phyloP scores from a whole-genome alignment of 2,329 filamentous ascomycete genomes.

The Alternaria sp. region DNA sequence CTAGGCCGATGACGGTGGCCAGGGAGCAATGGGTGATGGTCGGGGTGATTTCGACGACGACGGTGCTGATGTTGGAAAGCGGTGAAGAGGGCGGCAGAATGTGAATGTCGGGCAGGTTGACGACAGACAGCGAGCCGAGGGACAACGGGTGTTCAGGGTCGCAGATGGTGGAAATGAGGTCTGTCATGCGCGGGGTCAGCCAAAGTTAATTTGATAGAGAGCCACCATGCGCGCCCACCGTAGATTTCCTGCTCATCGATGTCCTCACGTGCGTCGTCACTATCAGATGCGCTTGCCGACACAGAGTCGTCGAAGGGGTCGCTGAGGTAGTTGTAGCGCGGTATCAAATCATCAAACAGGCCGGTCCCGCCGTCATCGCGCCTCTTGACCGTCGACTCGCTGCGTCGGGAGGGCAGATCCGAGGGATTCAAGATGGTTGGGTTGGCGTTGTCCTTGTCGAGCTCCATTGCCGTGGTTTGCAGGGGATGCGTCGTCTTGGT shows the following conservation, averaged over 20 bases:
- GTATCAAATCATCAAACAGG: conserved; percentile 64
- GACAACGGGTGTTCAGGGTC: conserved; percentile 97
- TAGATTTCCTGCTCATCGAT: conserved; percentile 99
- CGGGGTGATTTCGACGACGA: conserved; percentile 90
- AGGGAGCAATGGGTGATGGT: conserved; percentile 97
- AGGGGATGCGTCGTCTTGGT: conserved; percentile 4
- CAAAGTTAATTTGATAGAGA: conserved; percentile 4
- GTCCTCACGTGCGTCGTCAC: conserved; percentile 74
- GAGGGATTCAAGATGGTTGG: conserved; percentile 89
- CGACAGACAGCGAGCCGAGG: conserved; percentile 89
- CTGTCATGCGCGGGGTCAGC: conserved; percentile 58
- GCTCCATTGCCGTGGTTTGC: conserved; percentile 47
- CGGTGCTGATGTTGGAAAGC: conserved; percentile 72
- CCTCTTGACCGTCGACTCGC: conserved; percentile 52
- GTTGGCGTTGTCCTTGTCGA: conserved; percentile 78
- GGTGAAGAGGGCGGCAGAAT: conserved; percentile 74
- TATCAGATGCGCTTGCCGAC: conserved; percentile 58
- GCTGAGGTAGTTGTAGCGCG: conserved; percentile 58
- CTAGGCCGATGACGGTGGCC: conserved; percentile 94
- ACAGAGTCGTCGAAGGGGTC: conserved; percentile 58
- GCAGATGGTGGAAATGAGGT: conserved; percentile 92
- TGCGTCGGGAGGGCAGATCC: conserved; percentile 83
- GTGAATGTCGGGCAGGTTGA: conserved; percentile 93
- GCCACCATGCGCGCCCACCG: conserved; percentile 61
- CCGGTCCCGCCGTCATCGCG: conserved; percentile 60